Base-by-base conservation (phyloP, 345 rosid species). In the Limnanthes douglasii region DNA sequence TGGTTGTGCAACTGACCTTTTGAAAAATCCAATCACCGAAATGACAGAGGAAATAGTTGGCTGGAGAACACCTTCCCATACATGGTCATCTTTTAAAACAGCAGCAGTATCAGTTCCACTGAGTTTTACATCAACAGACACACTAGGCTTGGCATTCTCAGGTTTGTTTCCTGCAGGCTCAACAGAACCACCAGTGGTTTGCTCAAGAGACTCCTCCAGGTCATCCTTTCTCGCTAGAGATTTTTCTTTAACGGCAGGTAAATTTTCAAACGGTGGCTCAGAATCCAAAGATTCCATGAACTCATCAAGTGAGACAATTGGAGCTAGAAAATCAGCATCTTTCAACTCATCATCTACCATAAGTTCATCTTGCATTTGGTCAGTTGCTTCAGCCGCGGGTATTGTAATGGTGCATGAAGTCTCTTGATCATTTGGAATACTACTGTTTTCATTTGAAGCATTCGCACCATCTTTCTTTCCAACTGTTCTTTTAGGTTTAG, bases 261-360 rank as follows among this genome's bases (percentile, higher is more conserved):
- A 62, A 41, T 59, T 63, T 54, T 68, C 81, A 62, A 79, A 90
- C 6, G 94, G 94, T 11, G 94, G 94, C 54, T 84, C 98, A 2
- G 94, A 53, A 61, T 78, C 64, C 46, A 92, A 75, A 18, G 94
- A 85, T 50, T 81, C 76, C 93, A 92, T 78, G 56, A 83, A 88
- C 45, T 78, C 83, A 33, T 88, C 90, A 29, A 88, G 72, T 18
- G 97, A 78, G 21, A 75, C 93, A 51, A 83, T 83, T 24, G 93
- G 86, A 57, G 95, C 86, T 56, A 78, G 99, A 70, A 73, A 68
- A 24, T 66, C 90, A 6, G 63, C 59, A 48, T 72, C 85, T 43
- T 81, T 73, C 61, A 81, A 41, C 41, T 66, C 88, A 65, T 90
- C 86, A 55, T 92, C 96, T n/a, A n/a, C n/a, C 68, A 79, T 72